These are phyloP conservation scores for Sclerotinia minor DNA, from an alignment of 2,329 filamentous ascomycete species.

Conservation along the genomic window DNA sequence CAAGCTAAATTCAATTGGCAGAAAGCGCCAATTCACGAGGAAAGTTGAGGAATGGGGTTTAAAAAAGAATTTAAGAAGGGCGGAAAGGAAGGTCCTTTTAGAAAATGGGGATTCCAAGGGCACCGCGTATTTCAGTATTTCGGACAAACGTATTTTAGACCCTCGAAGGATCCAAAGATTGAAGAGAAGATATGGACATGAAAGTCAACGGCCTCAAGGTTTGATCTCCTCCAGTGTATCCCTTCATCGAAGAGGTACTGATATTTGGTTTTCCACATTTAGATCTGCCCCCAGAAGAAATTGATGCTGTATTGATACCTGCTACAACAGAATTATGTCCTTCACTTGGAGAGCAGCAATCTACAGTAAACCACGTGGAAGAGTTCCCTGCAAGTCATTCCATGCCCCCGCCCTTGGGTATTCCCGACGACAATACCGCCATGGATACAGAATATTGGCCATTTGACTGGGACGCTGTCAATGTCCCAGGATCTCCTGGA, in stretches of 20 bases:
- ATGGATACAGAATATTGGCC: background rate
- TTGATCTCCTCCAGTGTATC: background rate
- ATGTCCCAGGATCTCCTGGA: constrained; percentile 13
- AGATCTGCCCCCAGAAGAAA: background rate
- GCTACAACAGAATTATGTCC: background rate
- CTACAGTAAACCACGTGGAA: background rate
- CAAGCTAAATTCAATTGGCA: background rate
- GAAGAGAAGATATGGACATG: constrained; percentile 9
- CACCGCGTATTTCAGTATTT: background rate
- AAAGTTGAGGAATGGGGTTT: constrained; percentile 17
- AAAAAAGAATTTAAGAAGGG: constrained; percentile 16
- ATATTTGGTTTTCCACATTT: background rate
- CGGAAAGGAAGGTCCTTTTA: background rate
- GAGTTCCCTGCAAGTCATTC: background rate
- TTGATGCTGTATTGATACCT: background rate
- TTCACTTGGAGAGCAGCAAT: background rate
- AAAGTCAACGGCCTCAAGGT: background rate
- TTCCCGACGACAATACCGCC: background rate
- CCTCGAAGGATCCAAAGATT: background rate
- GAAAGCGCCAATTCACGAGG: constrained; percentile 15
- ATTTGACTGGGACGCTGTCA: background rate
- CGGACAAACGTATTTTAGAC: background rate
- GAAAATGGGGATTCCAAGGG: background rate
- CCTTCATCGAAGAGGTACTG: background rate
- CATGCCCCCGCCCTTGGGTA: too few species aligned